phyloP scores from a whole-genome alignment of 208 protist species.

The Leishmania amazonensis region DNA sequence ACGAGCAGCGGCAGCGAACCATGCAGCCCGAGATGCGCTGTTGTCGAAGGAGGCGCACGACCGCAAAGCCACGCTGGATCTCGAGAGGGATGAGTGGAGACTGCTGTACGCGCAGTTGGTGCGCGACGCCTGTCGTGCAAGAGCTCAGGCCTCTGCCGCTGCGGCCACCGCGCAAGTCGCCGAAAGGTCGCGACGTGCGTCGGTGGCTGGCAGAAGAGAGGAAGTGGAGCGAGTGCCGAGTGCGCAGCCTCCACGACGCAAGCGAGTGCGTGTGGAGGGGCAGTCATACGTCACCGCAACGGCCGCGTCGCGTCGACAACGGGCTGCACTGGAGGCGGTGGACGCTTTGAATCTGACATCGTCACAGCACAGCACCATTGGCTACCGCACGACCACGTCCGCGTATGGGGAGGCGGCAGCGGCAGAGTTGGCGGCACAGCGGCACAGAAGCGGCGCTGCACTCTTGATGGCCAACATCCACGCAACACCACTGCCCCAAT shows the following conservation, averaged over 20 bases:
- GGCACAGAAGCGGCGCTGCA: neutral
- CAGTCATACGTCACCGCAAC: neutral
- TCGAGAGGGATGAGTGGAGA: slow-evolving; percentile 53
- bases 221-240: neutral
- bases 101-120: slow-evolving; percentile 29
- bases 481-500: neutral
- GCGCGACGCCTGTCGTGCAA: slow-evolving; percentile 22
- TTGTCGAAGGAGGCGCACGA: slow-evolving; percentile 15
- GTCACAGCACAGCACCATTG: slow-evolving; percentile 1
- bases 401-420: neutral
- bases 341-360: slow-evolving; percentile 13
- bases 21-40: neutral
- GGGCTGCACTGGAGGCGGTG: slow-evolving; percentile 19
- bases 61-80: slow-evolving; percentile 35
- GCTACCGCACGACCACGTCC: neutral
- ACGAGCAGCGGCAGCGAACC: slow-evolving; percentile 13
- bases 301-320: slow-evolving; percentile 14
- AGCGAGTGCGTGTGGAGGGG: slow-evolving; percentile 3
- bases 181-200: neutral
- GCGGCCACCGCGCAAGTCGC: neutral
- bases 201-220: neutral
- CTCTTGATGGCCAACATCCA: neutral
- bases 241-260: neutral
- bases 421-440: slow-evolving; percentile 3
- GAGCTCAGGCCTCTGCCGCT: slow-evolving; percentile 8